These are phyloP conservation scores for Globisporangium yorkense DNA, from an alignment of 352 stramenopile genomes.

Conservation along the genomic window DNA sequence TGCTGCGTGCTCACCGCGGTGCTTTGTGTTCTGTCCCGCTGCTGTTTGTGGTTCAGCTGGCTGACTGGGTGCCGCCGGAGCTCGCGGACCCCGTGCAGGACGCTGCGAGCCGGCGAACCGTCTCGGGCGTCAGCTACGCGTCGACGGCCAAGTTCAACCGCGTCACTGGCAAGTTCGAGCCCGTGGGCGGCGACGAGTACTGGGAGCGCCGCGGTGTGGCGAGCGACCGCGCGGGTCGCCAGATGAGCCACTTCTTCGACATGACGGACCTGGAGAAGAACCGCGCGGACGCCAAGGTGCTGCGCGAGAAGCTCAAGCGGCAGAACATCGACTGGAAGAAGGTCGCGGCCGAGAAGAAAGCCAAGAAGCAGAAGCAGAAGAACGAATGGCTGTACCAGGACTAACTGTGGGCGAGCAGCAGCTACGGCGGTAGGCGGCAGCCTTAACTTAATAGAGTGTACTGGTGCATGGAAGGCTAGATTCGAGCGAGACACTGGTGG, in stretches of 20 bases:
- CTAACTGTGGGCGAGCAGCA: slow-evolving; percentile 15
- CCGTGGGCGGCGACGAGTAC: slow-evolving; percentile 59
- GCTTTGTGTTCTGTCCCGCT: neutral
- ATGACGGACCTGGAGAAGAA: slow-evolving; percentile 75
- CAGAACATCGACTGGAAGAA: slow-evolving; percentile 88
- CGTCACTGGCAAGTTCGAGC: slow-evolving; percentile 66
- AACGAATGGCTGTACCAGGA: slow-evolving; percentile 86
- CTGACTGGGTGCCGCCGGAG: slow-evolving; percentile 72
- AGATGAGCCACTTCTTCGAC: slow-evolving; percentile 89
- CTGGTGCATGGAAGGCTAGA: neutral
- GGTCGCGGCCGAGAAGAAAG: slow-evolving; percentile 78
- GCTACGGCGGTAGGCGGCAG: too few species aligned
- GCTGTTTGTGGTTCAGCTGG: slow-evolving; percentile 30
- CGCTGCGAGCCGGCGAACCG: slow-evolving; percentile 20
- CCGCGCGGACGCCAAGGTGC: slow-evolving; percentile 61
- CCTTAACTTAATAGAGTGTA: neutral
- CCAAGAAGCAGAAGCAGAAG: slow-evolving; percentile 77
- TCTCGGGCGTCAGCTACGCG: slow-evolving; percentile 64
- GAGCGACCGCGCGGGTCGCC: slow-evolving; percentile 62
- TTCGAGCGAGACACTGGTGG: too few species aligned
- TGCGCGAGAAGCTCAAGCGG: slow-evolving; percentile 79
- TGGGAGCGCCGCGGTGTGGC: slow-evolving; percentile 53
- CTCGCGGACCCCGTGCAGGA: slow-evolving; percentile 18
- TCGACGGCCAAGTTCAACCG: slow-evolving; percentile 75
- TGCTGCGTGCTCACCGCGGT: neutral